phyloP scores from a whole-genome alignment of 495 filamentous ascomycete species.

The Penicillium paxilli region DNA sequence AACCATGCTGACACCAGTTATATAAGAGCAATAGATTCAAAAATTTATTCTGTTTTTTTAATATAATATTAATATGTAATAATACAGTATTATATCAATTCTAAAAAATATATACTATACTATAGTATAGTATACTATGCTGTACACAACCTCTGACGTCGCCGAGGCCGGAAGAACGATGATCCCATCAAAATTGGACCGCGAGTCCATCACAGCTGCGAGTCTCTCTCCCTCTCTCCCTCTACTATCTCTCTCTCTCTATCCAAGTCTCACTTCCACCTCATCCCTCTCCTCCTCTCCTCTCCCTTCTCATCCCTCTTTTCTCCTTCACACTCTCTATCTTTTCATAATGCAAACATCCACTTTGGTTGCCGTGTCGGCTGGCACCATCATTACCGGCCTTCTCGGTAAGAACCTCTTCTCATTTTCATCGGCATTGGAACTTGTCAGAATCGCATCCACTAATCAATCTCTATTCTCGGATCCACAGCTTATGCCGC shows the following conservation, averaged over 20 bases:
- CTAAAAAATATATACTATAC: too few species aligned
- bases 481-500: conserved; percentile 65
- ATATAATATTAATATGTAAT: too few species aligned
- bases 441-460: too few species aligned
- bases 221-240: conserved; percentile 3
- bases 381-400: conserved; percentile 73
- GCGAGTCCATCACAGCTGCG: too few species aligned
- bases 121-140: neutral
- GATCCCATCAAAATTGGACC: conserved; percentile 50
- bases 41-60: too few species aligned
- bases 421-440: neutral
- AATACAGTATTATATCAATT: too few species aligned
- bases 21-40: too few species aligned
- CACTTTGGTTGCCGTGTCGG: conserved; percentile 70
- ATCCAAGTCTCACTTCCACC: too few species aligned
- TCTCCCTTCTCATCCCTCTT: neutral
- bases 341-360: conserved; percentile 64
- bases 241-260: too few species aligned
- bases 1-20: too few species aligned
- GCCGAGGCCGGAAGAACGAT: conserved; percentile 46
- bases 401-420: conserved; percentile 61
- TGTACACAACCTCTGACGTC: conserved; percentile 19
- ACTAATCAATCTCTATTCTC: neutral
- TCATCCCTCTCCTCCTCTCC: neutral
- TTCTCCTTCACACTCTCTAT: conserved; percentile 17